Base-by-base conservation (phyloP, 2,329 filamentous ascomycete genomes). In the Fusarium abutilonis region DNA sequence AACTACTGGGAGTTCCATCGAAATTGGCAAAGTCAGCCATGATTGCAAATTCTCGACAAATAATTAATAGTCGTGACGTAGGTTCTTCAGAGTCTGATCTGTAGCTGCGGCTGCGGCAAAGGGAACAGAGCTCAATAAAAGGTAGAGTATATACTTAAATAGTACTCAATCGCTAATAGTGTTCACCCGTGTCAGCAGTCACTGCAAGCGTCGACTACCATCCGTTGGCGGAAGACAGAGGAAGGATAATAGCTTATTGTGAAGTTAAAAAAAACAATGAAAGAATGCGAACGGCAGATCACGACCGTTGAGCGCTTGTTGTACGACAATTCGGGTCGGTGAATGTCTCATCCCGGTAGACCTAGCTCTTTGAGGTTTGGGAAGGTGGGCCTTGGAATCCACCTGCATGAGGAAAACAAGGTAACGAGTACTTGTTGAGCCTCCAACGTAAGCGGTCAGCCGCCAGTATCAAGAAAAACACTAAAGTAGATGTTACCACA, bases 21-120 rank as follows among this genome's bases (percentile, higher is more conserved):
- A 67, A 64, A 49, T 72, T 70, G 52, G 68, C 50, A 17, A 67
- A 64, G 21, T 72, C 70, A 48, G 68, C 66, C 75, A 76, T 75
- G 49, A 35, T 44, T 51, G 42, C 32, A 32, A 23, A 9, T 21
- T 66, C 13, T 52, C 35, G 31, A 32, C 41, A 46, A 32, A 35
- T 51, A 32, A 28, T 49, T 52, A 51, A 52, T 35, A 44, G 28
- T 48, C 15, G 57, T 66, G 62, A 59, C 56, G 62, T 65, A 63
- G 47, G 38, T 58, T 13, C 17, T 39, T 36, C 21, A 46, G 45
- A 48, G 28, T 36, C 15, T 23, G 21, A 32, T 23, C 36, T 44
- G 32, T 29, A 26, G 19, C 36, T 60, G 41, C 31, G 29, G 44
- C 41, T 45, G 32, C 26, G 26, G 14, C 14, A 13, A 17, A n/a